phyloP scores from a whole-genome alignment of 2,329 filamentous ascomycete species.

The Byssothecium circinans region DNA sequence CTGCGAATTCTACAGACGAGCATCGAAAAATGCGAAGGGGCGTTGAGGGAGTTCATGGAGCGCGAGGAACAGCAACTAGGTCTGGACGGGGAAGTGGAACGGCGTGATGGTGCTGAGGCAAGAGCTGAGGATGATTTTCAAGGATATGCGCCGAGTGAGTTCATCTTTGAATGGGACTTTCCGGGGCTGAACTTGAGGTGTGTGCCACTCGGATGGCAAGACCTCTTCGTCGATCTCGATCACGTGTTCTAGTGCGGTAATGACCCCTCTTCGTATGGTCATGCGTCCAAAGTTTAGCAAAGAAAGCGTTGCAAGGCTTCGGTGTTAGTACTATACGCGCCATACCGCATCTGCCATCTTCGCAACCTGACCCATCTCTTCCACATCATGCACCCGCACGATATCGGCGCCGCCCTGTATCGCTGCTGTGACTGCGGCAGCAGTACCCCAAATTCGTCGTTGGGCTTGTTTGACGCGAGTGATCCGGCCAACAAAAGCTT shows the following conservation, averaged over 20 bases:
- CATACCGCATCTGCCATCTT: slow-evolving; percentile 94
- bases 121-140: slow-evolving; percentile 53
- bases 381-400: slow-evolving; percentile 86
- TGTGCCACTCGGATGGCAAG: slow-evolving; percentile 52
- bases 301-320: no score
- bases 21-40: slow-evolving; percentile 54
- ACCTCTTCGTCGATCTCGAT: slow-evolving; percentile 51
- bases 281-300: no score
- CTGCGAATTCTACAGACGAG: slow-evolving; percentile 53
- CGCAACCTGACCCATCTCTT: slow-evolving; percentile 80
- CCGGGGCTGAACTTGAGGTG: slow-evolving; percentile 57
- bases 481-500: slow-evolving; percentile 81
- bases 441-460: slow-evolving; percentile 81
- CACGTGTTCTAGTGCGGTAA: slow-evolving; percentile 24
- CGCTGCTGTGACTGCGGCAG: slow-evolving; percentile 82
- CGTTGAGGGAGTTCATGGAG: slow-evolving; percentile 43
- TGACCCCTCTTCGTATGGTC: no score
- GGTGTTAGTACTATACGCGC: no score
- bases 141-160: slow-evolving; percentile 58
- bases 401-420: slow-evolving; percentile 88
- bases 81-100: slow-evolving; percentile 3
- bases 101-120: slow-evolving; percentile 7
- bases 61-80: slow-evolving; percentile 11
- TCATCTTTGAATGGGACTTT: slow-evolving; percentile 62
- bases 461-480: slow-evolving; percentile 73